Base-by-base conservation (phyloP, 139 green algal genomes). In the Dunaliella primolecta region DNA sequence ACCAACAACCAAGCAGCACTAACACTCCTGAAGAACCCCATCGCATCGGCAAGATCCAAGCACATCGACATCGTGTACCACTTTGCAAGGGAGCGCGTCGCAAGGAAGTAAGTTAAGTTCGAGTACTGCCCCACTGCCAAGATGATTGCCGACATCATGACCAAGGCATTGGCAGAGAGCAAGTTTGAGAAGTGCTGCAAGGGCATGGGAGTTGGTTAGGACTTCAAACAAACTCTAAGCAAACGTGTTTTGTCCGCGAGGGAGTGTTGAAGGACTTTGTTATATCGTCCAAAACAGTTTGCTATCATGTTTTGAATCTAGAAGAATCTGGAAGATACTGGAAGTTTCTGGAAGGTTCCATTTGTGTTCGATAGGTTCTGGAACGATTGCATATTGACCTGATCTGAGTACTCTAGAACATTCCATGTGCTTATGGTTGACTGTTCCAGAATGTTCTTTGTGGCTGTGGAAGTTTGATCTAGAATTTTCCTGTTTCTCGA, bases 1-100 rank as follows among this genome's bases (percentile, higher is more conserved):
- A 37, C 70, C n/a, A 88, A 92, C 81, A 93, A 88, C 78, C 90
- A 93, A 81, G 78, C 75, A 2, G 84, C 88, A 36, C 70, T 92
- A 24, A 70, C 32, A 0, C 36, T 90, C n/a, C 37, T 89, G 7
- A 78, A 82, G 37, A 84, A 92, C n/a, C 81, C 85, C 29, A 78
- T 84, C 20, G 3, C 38, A 2, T 84, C 81, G 3, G 24, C 36
- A 38, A 71, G 86, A 0, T 79, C 86, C 15, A 92, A 92, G 86
- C 89, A 92, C 83, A 92, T 90, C 23, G 87, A 92, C 37, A 83
- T 90, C 2, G 30, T 81, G 1, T 74, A 87, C 78, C 84, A 89
- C 80, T 90, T 88, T 83, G 83, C 81, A 25, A 46, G 86, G 0
- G 83, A 92, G 82, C 64, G 84, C 1, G 84, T 87, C 1, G 36